Conservation (phyloP, 345 rosid species). For the Populus simonii region DNA sequence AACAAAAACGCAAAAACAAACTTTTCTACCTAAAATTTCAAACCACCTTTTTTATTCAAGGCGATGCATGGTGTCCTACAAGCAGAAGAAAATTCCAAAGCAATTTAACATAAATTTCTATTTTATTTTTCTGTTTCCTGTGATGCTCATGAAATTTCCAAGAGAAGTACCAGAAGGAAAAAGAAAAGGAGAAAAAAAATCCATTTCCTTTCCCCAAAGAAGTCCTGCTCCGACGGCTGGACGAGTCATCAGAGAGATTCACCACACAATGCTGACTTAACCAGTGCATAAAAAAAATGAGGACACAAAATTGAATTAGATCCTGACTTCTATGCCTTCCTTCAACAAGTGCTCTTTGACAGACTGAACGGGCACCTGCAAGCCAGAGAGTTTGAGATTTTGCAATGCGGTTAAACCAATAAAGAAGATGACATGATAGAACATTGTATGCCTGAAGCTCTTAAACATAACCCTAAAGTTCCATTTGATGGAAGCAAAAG, state of each 20-base stretch:
- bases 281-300: neutral
- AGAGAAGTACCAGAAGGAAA: neutral
- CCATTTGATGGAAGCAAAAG: neutral
- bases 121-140: neutral
- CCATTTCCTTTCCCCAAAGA: too few species aligned
- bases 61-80: neutral
- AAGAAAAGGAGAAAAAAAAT: neutral
- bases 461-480: neutral
- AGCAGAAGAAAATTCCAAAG: neutral
- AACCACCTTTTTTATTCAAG: neutral
- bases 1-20: too few species aligned
- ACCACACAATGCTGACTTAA: neutral
- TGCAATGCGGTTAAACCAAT: neutral
- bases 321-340: conserved; percentile 70
- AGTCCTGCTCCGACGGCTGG: too few species aligned
- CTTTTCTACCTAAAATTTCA: neutral
- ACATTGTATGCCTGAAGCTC: too few species aligned
- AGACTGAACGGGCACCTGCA: conserved; percentile 73
- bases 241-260: neutral
- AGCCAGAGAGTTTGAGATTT: conserved; percentile 4
- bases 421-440: neutral
- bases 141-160: neutral
- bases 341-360: conserved; percentile 76
- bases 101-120: neutral
- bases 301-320: conserved; percentile 19